Base-by-base conservation (phyloP, 1,284 basidiomycete genomes). In the Cystobasidium sp. region DNA sequence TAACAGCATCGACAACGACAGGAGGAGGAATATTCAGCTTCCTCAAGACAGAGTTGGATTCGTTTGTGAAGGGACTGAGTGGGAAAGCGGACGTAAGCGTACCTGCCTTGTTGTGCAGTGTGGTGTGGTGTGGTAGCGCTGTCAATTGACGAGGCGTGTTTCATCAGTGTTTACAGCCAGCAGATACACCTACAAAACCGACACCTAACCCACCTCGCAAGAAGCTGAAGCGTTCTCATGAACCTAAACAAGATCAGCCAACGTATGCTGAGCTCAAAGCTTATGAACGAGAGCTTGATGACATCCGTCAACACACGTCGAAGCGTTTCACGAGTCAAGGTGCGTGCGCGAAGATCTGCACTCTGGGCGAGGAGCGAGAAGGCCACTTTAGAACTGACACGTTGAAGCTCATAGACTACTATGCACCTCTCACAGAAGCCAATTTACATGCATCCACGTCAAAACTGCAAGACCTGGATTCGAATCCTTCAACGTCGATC, bases 1-100 rank as follows among this genome's bases (percentile, higher is more conserved):
- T 31, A 2, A 31, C 31, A 5, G 31, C 31, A 5, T 31, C 5
- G 31, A 31, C 31, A 31, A 31, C 31, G 31, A 44, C 39, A 64
- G 68, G 55, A 24, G 56, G 59, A 58, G 68, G 69, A 18, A 41
- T 71, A 39, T 61, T 71, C 49, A 56, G 61, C 61, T 71, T 63
- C 61, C 49, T 71, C 47, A 62, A 64, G 41, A 71, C 59, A 41
- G 69, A 71, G 69, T 47, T 71, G 22, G 69, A 71, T 49, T 63
- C 69, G 24, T 71, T 71, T 51, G 61, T 71, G 37, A 63, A 64
- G 46, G 69, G 69, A 24, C 46, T 71, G 41, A 71, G 69, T 51
- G 69, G 69, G 24, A 58, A 64, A n/a, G 9, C 22, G 3, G 69
- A 71, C n/a, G 69, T 71, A 31, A 31, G 69, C n/a, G n/a, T 37